Evolutionary conservation across 148 eudicot genomes (phyloP).

Genomic region (Nepenthes gracilis): DNA sequence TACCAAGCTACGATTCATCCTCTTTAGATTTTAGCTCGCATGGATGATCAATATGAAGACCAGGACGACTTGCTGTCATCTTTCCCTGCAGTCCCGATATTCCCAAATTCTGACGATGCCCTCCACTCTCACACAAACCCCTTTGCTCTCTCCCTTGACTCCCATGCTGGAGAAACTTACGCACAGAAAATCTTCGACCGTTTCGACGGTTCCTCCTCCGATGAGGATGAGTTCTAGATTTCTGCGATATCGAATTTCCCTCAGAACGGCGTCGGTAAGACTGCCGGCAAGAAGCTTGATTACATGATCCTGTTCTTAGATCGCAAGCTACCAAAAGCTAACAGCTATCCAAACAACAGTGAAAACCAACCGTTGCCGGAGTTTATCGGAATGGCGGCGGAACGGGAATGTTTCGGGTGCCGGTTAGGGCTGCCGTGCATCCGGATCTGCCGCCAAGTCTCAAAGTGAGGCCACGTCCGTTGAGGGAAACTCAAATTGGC

Average conservation of each 20-base stretch:
- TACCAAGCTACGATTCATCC: conserved; percentile 3
- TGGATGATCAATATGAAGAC: conserved; percentile 18
- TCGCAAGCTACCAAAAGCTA: conserved; percentile 40
- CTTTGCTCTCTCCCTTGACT: conserved; percentile 1
- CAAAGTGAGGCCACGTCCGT: conserved; percentile 72
- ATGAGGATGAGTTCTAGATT: conserved; percentile 24
- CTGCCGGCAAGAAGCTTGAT: conserved; percentile 62
- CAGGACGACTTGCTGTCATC: conserved; percentile 23
- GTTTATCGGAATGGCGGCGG: conserved; percentile 47
- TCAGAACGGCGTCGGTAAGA: conserved; percentile 21
- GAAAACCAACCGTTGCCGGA: conserved; percentile 39
- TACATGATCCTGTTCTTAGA: conserved; percentile 76
- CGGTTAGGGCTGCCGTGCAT: conserved; percentile 37
- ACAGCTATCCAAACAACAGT: neutral
- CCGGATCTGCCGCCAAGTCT: conserved; percentile 65
- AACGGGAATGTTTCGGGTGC: conserved; percentile 41
- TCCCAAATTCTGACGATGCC: no score
- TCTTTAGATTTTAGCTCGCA: conserved; percentile 5
- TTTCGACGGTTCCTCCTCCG: conserved; percentile 37
- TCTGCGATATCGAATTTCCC: conserved; percentile 9
- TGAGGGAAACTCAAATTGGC: conserved; percentile 63
- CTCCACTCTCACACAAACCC: neutral
- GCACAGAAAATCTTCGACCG: conserved; percentile 50
- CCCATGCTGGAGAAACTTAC: no score
- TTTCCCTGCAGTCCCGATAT: neutral